A percentile compares a stretch with the other conserved stretches of the same genome.
Conservation (phyloP, 495 filamentous ascomycete species). For the Bacidia gigantensis region DNA sequence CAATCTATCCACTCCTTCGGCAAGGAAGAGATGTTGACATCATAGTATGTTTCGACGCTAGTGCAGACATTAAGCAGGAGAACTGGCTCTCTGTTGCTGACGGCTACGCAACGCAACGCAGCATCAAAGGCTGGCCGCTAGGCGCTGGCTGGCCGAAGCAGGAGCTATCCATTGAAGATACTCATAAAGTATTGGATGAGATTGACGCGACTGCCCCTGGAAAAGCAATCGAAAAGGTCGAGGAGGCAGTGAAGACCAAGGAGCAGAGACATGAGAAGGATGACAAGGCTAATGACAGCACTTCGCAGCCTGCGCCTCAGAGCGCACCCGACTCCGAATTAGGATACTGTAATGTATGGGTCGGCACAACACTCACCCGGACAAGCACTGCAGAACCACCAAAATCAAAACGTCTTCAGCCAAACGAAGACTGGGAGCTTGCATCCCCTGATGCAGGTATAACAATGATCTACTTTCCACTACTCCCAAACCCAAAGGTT, state of each 20-base stretch:
- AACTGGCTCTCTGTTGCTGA: slow-evolving; percentile 92
- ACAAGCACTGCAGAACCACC: slow-evolving; percentile 47
- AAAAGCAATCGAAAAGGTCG: slow-evolving; percentile 49
- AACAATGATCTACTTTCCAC: slow-evolving; percentile 79
- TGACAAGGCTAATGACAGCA: slow-evolving; percentile 4
- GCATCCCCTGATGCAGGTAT: slow-evolving; percentile 70
- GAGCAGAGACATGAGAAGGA: slow-evolving; percentile 9
- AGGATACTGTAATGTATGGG: slow-evolving; percentile 89
- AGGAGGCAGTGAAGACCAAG: slow-evolving; percentile 40
- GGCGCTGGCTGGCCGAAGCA: slow-evolving; percentile 77
- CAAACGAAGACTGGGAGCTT: slow-evolving; percentile 56
- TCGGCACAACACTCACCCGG: slow-evolving; percentile 65
- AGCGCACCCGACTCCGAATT: slow-evolving; percentile 39
- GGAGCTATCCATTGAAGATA: slow-evolving; percentile 36
- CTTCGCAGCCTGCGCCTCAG: background rate
- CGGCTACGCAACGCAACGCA: slow-evolving; percentile 77
- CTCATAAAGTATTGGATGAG: slow-evolving; percentile 50
- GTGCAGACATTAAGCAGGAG: slow-evolving; percentile 68
- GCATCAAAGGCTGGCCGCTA: slow-evolving; percentile 84
- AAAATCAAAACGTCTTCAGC: slow-evolving; percentile 42
- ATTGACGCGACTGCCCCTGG: slow-evolving; percentile 46
- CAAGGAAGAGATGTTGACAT: slow-evolving; percentile 81
- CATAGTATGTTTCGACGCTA: slow-evolving; percentile 79
- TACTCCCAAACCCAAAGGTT: slow-evolving; percentile 68
- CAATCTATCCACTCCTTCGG: slow-evolving; percentile 83